Base-by-base conservation (phyloP, 1,284 basidiomycete species). In the Sporisorium iseilematis-ciliati region DNA sequence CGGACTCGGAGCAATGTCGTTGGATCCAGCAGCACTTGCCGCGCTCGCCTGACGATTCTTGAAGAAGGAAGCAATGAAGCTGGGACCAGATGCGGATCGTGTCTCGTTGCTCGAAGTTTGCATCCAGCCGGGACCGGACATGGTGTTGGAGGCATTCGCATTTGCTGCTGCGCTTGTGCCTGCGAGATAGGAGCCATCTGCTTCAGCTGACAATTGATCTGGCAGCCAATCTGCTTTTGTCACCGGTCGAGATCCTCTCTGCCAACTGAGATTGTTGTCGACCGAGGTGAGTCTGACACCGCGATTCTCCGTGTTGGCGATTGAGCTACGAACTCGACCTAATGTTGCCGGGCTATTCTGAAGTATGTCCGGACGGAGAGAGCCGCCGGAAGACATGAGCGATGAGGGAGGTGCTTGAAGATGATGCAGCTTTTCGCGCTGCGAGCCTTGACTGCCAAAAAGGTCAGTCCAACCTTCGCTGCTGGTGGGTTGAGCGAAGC, bases 21-120 rank as follows among this genome's bases (percentile, higher is more conserved):
- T 23, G 5, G 20, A 14, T 38, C 25, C 42, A 42, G 53, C 16
- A 10, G 55, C 46, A 20, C 21, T 35, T 2, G 49, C 29, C 2
- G 61, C 57, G 31, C 59, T 59, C 29, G 63, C 38, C 31, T 70
- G 73, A 11, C 73, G 73, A n/a, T 46, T 45, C 23, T 63, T 66
- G 67, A 75, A 75, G 31, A 75, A 70, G 4, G 59, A 64, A 4
- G 67, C 63, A 11, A 75, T 54, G 18, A 75, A 67, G 57, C 67
- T 62, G 14, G 67, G 53, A 0, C 58, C 61, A 3, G 65, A 65
- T 1, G 61, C 43, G 14, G 67, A 66, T 20, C 64, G 56, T 12
- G 53, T 49, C 16, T 75, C 73, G 51, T 56, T 68, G 42, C 38
- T 64, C 18, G 73, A 65, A 5, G 73, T 68, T 40, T 71, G 73